Percentiles rank a stretch among this genome's conserved stretches.
These are phyloP conservation scores for Pseudocercospora musae DNA, from an alignment of 2,329 filamentous ascomycete species.

Conservation along the genomic window DNA sequence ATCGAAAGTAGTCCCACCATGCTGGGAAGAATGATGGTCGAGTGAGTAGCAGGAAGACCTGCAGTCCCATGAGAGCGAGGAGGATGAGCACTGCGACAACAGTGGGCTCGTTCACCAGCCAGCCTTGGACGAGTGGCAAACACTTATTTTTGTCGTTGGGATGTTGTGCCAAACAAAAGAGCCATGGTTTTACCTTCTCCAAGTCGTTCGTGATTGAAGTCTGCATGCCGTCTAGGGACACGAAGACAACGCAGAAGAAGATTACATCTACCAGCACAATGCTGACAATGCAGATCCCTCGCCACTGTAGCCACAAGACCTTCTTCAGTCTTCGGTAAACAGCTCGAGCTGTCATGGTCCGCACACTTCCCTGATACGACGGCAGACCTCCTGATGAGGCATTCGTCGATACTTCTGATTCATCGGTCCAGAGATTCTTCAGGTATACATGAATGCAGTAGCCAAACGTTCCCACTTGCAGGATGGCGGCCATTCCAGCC, in stretches of 20 bases:
- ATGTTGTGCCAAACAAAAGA: constrained; percentile 63
- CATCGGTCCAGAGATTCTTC: constrained; percentile 70
- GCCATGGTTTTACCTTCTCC: constrained; percentile 60
- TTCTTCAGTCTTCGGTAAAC: constrained; percentile 83
- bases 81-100: constrained; percentile 79
- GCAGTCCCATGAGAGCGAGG: constrained; percentile 76
- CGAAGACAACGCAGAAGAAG: constrained; percentile 89
- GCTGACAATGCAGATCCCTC: constrained; percentile 82
- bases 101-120: constrained; percentile 73
- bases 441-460: constrained; percentile 97
- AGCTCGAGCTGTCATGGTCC: constrained; percentile 77
- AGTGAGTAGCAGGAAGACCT: constrained; percentile 76
- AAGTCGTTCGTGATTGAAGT: constrained; percentile 55
- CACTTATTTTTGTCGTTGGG: constrained; percentile 65
- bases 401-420: constrained; percentile 61
- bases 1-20: constrained; percentile 67
- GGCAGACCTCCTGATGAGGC: constrained; percentile 55
- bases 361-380: constrained; percentile 71
- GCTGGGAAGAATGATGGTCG: constrained; percentile 80
- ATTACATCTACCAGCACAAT: constrained; percentile 89
- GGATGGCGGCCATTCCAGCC: constrained; percentile 68
- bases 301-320: constrained; percentile 89
- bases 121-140: constrained; percentile 53
- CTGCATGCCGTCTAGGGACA: constrained; percentile 76
- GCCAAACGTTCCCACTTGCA: constrained; percentile 75